phyloP scores from a whole-genome alignment of 2,329 filamentous ascomycete species.

The Colletotrichum plurivorum region DNA sequence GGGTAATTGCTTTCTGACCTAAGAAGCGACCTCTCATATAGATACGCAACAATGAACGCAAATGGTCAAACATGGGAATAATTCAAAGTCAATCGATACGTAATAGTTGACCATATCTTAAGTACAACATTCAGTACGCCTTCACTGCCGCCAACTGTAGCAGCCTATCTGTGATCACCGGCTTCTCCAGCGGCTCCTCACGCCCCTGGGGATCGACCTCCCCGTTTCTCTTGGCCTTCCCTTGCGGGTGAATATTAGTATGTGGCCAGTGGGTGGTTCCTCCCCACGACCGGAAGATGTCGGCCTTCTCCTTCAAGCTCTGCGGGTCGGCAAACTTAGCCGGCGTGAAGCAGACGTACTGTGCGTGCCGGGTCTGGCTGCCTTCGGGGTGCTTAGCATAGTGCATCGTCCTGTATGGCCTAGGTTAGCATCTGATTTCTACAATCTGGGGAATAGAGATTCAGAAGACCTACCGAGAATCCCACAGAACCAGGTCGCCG shows the following conservation, averaged over 20 bases:
- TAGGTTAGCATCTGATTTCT: not conserved
- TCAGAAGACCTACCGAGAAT: slow-evolving; percentile 38
- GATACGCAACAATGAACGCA: too few relatives aligned
- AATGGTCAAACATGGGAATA: too few relatives aligned
- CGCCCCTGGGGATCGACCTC: slow-evolving; percentile 50
- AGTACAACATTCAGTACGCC: slow-evolving; percentile 16
- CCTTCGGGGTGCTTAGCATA: slow-evolving; percentile 49
- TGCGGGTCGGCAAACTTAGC: slow-evolving; percentile 50
- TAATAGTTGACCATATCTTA: too few relatives aligned
- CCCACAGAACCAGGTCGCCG: slow-evolving; percentile 52
- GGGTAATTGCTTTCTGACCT: too few relatives aligned
- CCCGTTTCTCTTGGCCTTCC: slow-evolving; percentile 26
- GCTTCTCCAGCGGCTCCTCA: slow-evolving; percentile 46
- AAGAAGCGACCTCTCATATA: too few relatives aligned
- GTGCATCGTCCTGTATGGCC: slow-evolving; percentile 32
- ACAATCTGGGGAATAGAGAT: not conserved
- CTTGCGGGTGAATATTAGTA: slow-evolving; percentile 53
- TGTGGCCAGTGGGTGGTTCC: slow-evolving; percentile 51
- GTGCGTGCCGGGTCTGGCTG: slow-evolving; percentile 51
- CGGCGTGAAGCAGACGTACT: slow-evolving; percentile 55
- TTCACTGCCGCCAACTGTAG: slow-evolving; percentile 47
- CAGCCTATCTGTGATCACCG: slow-evolving; percentile 45
- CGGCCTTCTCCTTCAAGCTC: slow-evolving; percentile 40
- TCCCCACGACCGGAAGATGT: slow-evolving; percentile 44
- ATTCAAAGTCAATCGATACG: too few relatives aligned